These are phyloP conservation scores for Nigrospora sphaerica DNA, from an alignment of 2,329 filamentous ascomycete genomes.

Conservation along the genomic window DNA sequence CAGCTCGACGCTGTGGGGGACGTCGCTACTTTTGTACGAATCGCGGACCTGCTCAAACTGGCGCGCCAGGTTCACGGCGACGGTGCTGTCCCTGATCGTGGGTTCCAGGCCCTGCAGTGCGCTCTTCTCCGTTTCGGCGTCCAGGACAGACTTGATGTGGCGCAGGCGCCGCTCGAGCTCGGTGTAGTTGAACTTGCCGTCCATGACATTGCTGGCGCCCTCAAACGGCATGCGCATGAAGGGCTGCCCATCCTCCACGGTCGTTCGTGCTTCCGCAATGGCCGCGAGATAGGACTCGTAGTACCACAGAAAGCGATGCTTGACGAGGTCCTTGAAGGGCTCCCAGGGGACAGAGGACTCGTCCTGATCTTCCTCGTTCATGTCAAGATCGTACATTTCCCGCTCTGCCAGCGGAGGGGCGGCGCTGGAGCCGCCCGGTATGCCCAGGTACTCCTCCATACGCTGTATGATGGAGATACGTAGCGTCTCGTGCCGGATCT, in stretches of 20 bases:
- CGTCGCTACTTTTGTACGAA: slow-evolving; percentile 63
- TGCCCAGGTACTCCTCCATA: slow-evolving; percentile 69
- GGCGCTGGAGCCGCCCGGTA: slow-evolving; percentile 41
- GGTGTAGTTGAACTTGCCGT: slow-evolving; percentile 75
- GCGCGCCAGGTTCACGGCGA: slow-evolving; percentile 74
- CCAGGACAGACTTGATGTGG: slow-evolving; percentile 61
- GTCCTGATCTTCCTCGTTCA: slow-evolving; percentile 37
- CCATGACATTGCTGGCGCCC: slow-evolving; percentile 68
- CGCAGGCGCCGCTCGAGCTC: slow-evolving; percentile 63
- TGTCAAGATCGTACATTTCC: slow-evolving; percentile 39
- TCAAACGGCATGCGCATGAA: slow-evolving; percentile 92
- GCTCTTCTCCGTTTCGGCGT: slow-evolving; percentile 68
- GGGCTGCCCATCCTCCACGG: slow-evolving; percentile 53
- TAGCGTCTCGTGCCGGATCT: slow-evolving; percentile 89
- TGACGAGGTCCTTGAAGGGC: slow-evolving; percentile 84
- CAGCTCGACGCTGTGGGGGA: slow-evolving; percentile 69
- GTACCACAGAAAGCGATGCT: slow-evolving; percentile 92
- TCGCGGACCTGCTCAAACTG: slow-evolving; percentile 80
- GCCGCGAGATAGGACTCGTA: slow-evolving; percentile 76
- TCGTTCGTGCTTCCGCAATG: slow-evolving; percentile 57
- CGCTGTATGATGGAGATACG: slow-evolving; percentile 81
- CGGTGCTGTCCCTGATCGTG: slow-evolving; percentile 60
- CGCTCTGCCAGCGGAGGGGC: slow-evolving; percentile 20
- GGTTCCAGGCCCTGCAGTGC: slow-evolving; percentile 57
- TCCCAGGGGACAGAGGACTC: slow-evolving; percentile 59